Base-by-base conservation (phyloP, 2,329 filamentous ascomycete species). In the Alternaria angustiovoidea region DNA sequence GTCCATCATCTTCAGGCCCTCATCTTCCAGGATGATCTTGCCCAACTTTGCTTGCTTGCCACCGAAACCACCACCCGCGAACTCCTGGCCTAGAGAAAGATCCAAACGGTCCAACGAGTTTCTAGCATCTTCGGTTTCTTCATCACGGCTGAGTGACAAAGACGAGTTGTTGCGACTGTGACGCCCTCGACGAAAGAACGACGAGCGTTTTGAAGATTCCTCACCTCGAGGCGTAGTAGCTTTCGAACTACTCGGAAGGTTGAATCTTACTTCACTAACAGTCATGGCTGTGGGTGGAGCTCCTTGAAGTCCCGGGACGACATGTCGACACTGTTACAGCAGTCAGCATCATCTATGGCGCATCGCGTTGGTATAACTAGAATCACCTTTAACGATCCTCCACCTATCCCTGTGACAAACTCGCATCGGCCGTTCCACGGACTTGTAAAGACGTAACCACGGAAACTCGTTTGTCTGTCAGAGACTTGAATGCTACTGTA, bases 1-100 rank as follows among this genome's bases (percentile, higher is more conserved):
- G 82, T 99, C 95, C 71, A 98, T 79, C 94, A 99, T 98, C 82
- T 96, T 96, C 66, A 96, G 81, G 0, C 95, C 95, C 71, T 96
- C 94, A 57, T 94, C 89, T 69, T 93, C 88, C 38, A 99, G 86
- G 52, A 98, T 93, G 52, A 99, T 81, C 79, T 98, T 99, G 0
- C 94, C 95, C 69, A 99, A 82, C 81, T 99, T 99, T 4, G 93
- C 94, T 71, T 92, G 88, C 76, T 92, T 93, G 0, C 94, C 94
- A 44, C 90, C 86, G 73, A 91, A 90, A 0, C 94, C 94, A 22
- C 94, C 94, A 1, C 94, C 94, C 0, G 94, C 94, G 57, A 86
- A 87, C 78, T 98, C 94, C 65, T 87, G 87, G 1, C 93, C 94
- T 0, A 97, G 83, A 22, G 88, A 90, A 3, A 95, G 76, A 73